Conservation (phyloP, 495 filamentous ascomycete genomes). For the Parathielavia hyrcaniae region DNA sequence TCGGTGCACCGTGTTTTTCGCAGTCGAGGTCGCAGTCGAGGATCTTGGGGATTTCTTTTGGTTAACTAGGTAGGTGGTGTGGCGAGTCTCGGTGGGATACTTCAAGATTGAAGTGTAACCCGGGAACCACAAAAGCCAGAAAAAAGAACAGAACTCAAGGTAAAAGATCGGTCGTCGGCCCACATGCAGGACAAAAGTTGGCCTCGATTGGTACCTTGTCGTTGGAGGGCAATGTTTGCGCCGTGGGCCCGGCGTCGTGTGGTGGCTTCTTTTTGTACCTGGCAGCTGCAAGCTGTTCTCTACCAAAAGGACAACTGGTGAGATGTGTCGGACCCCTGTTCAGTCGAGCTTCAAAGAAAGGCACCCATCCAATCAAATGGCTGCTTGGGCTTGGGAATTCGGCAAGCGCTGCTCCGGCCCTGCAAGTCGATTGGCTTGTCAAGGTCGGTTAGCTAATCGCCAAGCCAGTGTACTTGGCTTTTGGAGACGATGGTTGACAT, state of each 20-base stretch:
- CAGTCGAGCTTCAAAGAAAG: constrained; percentile 10
- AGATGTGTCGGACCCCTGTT: constrained; percentile 19
- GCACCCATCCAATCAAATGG: constrained; percentile 16
- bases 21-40: not conserved
- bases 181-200: not conserved
- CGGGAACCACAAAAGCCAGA: not conserved
- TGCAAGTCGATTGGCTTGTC: constrained; percentile 2
- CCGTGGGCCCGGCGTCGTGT: constrained; percentile 11
- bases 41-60: too few relatives aligned
- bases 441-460: constrained; percentile 17
- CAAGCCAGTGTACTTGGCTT: constrained; percentile 8
- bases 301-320: constrained; percentile 34
- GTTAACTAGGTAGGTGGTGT: not conserved
- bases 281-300: constrained; percentile 28
- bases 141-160: not conserved
- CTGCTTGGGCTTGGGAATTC: not conserved
- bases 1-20: not conserved
- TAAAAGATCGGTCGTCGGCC: not conserved
- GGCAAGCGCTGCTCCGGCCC: constrained; percentile 4
- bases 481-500: not conserved
- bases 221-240: constrained; percentile 1
- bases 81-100: not conserved
- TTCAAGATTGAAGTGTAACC: too few relatives aligned
- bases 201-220: constrained; percentile 5
- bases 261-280: not conserved